phyloP scores from a whole-genome alignment of 2,329 filamentous ascomycete genomes.

The Stemphylium lycopersici region DNA sequence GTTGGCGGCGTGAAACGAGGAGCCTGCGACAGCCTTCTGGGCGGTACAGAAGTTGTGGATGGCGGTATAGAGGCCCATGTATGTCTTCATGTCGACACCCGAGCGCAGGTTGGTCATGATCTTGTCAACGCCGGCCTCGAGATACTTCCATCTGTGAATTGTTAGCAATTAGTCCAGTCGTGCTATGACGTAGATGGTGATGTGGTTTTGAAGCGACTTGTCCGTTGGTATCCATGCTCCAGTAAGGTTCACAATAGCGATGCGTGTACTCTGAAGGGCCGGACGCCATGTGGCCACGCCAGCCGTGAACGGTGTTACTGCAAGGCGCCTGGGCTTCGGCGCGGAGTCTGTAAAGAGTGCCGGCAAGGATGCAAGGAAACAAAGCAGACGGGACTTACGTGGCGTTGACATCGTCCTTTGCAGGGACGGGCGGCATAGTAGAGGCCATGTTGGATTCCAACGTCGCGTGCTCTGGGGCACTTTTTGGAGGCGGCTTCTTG shows the following conservation, averaged over 20 bases:
- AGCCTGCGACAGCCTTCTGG: conserved; percentile 82
- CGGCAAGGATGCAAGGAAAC: not conserved
- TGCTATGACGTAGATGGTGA: not conserved
- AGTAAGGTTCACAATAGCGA: not conserved
- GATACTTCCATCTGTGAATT: conserved; percentile 78
- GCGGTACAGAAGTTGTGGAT: conserved; percentile 99
- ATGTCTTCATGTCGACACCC: conserved; percentile 93
- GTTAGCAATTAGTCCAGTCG: conserved; percentile 18
- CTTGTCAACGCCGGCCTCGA: conserved; percentile 84
- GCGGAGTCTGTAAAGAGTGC: not conserved
- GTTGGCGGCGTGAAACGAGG: conserved; percentile 54
- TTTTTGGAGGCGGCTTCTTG: conserved; percentile 43
- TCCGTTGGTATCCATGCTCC: not conserved
- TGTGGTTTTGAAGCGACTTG: not conserved
- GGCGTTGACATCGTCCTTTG: conserved; percentile 65
- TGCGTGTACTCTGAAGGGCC: not conserved
- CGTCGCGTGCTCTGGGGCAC: conserved; percentile 44
- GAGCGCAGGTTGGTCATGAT: conserved; percentile 93
- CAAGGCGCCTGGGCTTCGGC: not conserved
- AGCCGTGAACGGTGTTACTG: conserved; percentile 1
- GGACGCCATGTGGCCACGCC: not conserved
- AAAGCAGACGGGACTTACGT: conserved; percentile 57
- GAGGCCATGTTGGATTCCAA: conserved; percentile 38
- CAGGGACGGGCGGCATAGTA: conserved; percentile 53
- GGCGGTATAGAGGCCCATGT: conserved; percentile 96